Conservation (phyloP, 345 rosid species). For the Citrus maxima region DNA sequence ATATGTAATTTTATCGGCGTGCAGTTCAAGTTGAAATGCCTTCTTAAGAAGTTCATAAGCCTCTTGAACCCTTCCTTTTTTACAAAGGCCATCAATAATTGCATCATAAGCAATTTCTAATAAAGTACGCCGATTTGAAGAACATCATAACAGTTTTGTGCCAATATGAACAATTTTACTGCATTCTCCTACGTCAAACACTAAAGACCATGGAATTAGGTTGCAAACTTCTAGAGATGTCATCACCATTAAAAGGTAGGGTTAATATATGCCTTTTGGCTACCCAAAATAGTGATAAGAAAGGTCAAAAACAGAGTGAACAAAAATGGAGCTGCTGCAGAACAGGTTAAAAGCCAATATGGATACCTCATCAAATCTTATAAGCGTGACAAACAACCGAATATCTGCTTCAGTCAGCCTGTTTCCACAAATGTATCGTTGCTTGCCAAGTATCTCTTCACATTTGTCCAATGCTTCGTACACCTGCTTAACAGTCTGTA, state of each 20-base stretch:
- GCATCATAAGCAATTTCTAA: constrained; percentile 65
- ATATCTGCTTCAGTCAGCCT: constrained; percentile 69
- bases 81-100: constrained; percentile 56
- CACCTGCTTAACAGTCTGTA: constrained; percentile 66
- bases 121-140: no score
- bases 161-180: no score
- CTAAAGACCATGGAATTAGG: no score
- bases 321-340: not conserved
- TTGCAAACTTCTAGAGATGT: no score
- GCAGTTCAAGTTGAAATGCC: constrained; percentile 45
- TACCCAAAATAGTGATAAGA: not conserved
- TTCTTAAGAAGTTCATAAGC: constrained; percentile 58
- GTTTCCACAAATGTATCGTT: constrained; percentile 70
- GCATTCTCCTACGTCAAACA: no score
- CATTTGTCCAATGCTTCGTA: constrained; percentile 76
- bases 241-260: no score
- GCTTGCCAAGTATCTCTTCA: constrained; percentile 65
- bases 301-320: no score
- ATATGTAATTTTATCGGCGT: constrained; percentile 74
- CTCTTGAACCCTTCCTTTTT: constrained; percentile 58
- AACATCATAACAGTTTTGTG: no score
- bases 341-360: not conserved
- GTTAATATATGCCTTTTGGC: not conserved
- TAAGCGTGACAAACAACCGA: constrained; percentile 73
- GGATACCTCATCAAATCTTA: constrained; percentile 92